A percentile compares a stretch with the other conserved stretches of the same genome.
These are phyloP conservation scores for Evernia prunastri DNA, from an alignment of 495 filamentous ascomycete species.

Conservation along the genomic window DNA sequence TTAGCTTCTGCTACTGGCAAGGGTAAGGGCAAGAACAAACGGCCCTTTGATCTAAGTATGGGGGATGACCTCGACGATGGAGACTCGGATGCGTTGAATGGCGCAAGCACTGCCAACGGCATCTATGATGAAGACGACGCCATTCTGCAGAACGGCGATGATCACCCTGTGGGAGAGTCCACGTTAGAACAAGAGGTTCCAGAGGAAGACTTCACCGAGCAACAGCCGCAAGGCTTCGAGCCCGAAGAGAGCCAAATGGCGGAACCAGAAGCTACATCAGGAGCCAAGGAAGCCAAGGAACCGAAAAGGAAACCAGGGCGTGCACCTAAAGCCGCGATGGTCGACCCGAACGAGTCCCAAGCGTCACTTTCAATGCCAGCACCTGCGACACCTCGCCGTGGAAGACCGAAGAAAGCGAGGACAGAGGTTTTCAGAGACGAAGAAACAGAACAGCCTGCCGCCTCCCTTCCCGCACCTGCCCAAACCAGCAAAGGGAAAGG, in stretches of 20 bases:
- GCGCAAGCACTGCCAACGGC: conserved; percentile 8
- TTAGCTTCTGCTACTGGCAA: conserved; percentile 7
- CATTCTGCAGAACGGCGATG: not conserved
- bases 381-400: not conserved
- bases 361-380: conserved; percentile 7
- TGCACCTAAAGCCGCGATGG: conserved; percentile 1
- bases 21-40: conserved; percentile 23
- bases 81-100: not conserved
- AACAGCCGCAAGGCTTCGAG: conserved; percentile 9
- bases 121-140: conserved; percentile 12
- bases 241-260: conserved; percentile 8
- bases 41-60: conserved; percentile 23
- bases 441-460: conserved; percentile 29
- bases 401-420: conserved; percentile 26
- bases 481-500: conserved; percentile 5
- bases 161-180: conserved; percentile 3
- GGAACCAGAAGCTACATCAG: conserved; percentile 5
- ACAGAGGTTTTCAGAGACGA: conserved; percentile 24
- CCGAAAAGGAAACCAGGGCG: conserved; percentile 8
- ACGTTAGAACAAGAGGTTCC: not conserved
- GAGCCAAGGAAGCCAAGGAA: conserved; percentile 10
- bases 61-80: conserved; percentile 17
- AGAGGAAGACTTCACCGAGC: conserved; percentile 13
- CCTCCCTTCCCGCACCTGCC: not conserved
- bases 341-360: conserved; percentile 8